Base-by-base conservation (phyloP, 2,329 filamentous ascomycete species). In the Coniochaeta sp. region DNA sequence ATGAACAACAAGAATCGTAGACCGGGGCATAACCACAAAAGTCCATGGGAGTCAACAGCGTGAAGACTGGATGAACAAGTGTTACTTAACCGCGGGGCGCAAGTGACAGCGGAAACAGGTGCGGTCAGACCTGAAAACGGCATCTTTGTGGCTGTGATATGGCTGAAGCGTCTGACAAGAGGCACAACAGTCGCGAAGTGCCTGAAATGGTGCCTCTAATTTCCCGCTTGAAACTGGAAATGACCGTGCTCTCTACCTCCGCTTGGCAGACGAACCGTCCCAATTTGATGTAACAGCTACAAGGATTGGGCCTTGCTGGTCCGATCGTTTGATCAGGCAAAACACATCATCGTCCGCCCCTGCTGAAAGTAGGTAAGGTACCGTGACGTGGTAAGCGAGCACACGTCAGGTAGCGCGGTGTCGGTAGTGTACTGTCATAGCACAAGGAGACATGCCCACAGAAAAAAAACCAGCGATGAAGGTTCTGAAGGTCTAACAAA, bases 191-290 rank as follows among this genome's bases (percentile, higher is more conserved):
- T 26, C 31, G 24, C 26, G 54, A 54, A 22, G 38, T 47, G 38
- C 58, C 26, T 59, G 60, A 60, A 36, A 63, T 60, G 43, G 43
- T 40, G 58, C 66, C 65, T 67, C 66, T 61, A 69, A 69, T 69
- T 62, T 69, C 67, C 65, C 64, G 63, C 60, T 61, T 65, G 63
- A 65, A 66, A 66, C 64, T 62, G 54, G 47, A 52, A 52, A 52
- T 52, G 47, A 52, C 31, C 22, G 47, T 52, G 47, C 47, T 50
- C 9, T 24, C 4, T 52, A 52, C 47, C 47, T 28, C 12, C 12
- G 22, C 47, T 52, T 52, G 22, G 47, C 47, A 17, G 47, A 31
- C 14, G 12, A 52, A 17, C 22, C 14, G 26, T 26, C 47, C 9
- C 47, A 52, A 28, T 5, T 31, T 31, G 14, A 52, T 52, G 47